A percentile compares a stretch with the other conserved stretches of the same genome.
These are phyloP conservation scores for Trichoderma parareesei DNA, from an alignment of 495 filamentous ascomycete genomes.

Conservation along the genomic window DNA sequence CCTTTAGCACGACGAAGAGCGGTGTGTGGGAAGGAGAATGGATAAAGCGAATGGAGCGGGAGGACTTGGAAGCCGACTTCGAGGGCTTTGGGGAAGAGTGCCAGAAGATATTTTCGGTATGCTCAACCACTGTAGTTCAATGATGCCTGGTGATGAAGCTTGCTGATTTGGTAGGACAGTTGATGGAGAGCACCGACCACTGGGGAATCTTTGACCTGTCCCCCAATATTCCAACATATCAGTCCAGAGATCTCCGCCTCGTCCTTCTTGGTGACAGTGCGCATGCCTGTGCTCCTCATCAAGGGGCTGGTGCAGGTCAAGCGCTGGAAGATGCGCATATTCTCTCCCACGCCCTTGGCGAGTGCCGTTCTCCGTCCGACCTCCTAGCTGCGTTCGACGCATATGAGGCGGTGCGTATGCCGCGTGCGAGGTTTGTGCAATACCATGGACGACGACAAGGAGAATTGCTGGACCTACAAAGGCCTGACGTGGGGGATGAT, in stretches of 20 bases:
- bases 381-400: slow-evolving; percentile 42
- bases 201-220: slow-evolving; percentile 54
- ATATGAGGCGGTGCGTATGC: slow-evolving; percentile 48
- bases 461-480: not conserved
- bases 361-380: slow-evolving; percentile 26
- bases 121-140: slow-evolving; percentile 13
- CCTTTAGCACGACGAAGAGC: slow-evolving; percentile 30
- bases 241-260: slow-evolving; percentile 30
- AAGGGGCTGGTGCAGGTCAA: slow-evolving; percentile 53
- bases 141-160: slow-evolving; percentile 10
- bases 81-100: slow-evolving; percentile 39
- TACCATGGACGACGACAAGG: not conserved
- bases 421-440: slow-evolving; percentile 14
- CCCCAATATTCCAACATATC: slow-evolving; percentile 44
- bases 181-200: slow-evolving; percentile 38
- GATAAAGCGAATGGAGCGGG: slow-evolving; percentile 44
- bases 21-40: slow-evolving; percentile 43
- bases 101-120: slow-evolving; percentile 36
- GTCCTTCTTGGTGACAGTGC: slow-evolving; percentile 54
- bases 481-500: not conserved
- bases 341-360: slow-evolving; percentile 42
- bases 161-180: slow-evolving; percentile 16
- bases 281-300: slow-evolving; percentile 55
- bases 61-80: slow-evolving; percentile 45
- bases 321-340: slow-evolving; percentile 55